A percentile compares a stretch with the other conserved stretches of the same genome.
Conservation (phyloP, 1,284 basidiomycete species). For the Ceraceosorus guamensis region DNA sequence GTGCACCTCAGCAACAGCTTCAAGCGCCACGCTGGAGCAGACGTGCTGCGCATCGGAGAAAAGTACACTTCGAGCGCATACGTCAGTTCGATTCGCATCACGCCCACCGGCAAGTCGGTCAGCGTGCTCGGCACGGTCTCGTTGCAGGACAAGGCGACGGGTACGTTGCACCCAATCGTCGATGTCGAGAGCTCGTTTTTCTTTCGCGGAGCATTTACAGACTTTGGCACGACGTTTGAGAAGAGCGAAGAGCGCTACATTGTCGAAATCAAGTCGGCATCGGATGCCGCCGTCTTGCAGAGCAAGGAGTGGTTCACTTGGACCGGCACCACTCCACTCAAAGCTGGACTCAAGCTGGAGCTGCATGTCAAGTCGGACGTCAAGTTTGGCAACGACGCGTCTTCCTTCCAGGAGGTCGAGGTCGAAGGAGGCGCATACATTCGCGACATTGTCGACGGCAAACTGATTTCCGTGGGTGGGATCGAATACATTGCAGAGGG, state of each 20-base stretch:
- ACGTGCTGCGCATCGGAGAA: constrained; percentile 74
- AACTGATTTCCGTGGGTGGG: constrained; percentile 34
- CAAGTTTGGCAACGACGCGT: constrained; percentile 76
- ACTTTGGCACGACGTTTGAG: constrained; percentile 94
- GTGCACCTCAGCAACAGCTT: constrained; percentile 97
- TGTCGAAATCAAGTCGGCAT: constrained; percentile 68
- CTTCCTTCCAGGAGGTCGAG: constrained; percentile 70
- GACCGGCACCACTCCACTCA: constrained; percentile 66
- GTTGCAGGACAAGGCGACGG: constrained; percentile 48
- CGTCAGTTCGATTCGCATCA: constrained; percentile 82
- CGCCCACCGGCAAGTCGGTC: constrained; percentile 71
- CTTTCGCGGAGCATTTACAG: constrained; percentile 86
- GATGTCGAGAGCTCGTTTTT: constrained; percentile 93
- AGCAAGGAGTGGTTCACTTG: constrained; percentile 98
- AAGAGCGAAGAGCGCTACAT: constrained; percentile 72
- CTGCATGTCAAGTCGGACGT: constrained; percentile 82
- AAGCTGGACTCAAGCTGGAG: constrained; percentile 72
- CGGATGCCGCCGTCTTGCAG: constrained; percentile 78
- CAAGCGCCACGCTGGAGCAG: constrained; percentile 71
- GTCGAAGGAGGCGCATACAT: constrained; percentile 60
- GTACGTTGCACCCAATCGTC: constrained; percentile 82
- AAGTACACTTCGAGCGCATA: constrained; percentile 80
- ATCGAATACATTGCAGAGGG: constrained; percentile 35
- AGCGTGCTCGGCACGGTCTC: constrained; percentile 31
- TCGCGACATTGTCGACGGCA: constrained; percentile 35